Base-by-base conservation (phyloP, 345 rosid genomes). In the Eucalyptus polybractea region DNA sequence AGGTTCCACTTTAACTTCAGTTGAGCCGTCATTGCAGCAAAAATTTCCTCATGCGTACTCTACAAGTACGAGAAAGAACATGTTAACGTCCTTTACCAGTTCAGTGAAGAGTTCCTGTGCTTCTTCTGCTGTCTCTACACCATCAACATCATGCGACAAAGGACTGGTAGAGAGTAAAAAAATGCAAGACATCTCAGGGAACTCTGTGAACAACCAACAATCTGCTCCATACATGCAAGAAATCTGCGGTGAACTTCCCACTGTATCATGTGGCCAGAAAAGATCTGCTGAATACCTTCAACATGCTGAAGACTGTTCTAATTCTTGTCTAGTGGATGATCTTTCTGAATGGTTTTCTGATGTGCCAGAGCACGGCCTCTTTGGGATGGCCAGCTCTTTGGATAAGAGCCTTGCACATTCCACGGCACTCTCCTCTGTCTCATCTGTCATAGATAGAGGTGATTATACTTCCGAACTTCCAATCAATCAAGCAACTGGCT, bases 341-440 rank as follows among this genome's bases (percentile, higher is more conserved):
- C 93, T 94, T 22, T 93, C 92, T 88, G 93, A 93, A 91, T 93
- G 93, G 92, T 94, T 95, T 87, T 88, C 89, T 86, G 93, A 93
- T 86, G 91, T 95, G 53, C 93, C 93, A 60, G 91, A 89, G 89
- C 88, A 89, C 10, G 72, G 90, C 93, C 69, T 89, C 24, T 87
- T 58, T 89, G 92, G 50, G 89, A 58, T 87, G 76, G 88, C 67
- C 47, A 83, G 90, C 89, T 50, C 87, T 27, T 25, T 87, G 72
- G 87, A 90, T 53, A 87, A 88, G 56, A 69, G 88, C 90, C 89
- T 85, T 88, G 89, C 91, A 87, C 91, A 89, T 24, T 76, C 94
- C 49, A 67, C 10, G 37, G 92, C 90, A 33, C 89, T 87, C 67
- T 27, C 88, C 72, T 62, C 90, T 5, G 76, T 88, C 27, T 90